Conservation (phyloP, 805 yeast species). For the Yarrowia porcina region DNA sequence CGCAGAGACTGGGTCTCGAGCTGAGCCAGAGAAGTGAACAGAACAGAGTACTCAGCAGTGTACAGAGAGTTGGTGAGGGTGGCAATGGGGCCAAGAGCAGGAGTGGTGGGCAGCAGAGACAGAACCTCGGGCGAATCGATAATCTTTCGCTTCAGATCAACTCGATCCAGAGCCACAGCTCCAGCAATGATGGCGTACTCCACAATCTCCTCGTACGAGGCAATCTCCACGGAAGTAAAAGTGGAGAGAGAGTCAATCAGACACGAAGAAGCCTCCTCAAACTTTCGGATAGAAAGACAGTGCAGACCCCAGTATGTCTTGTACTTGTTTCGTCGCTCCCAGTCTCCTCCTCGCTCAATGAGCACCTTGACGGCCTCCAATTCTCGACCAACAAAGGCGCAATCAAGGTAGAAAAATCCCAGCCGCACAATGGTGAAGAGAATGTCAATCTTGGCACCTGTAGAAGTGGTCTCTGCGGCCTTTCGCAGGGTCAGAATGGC, state of each 20-base stretch:
- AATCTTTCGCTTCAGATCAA: slow-evolving; percentile 75
- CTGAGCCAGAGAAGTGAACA: slow-evolving; percentile 71
- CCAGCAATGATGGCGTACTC: slow-evolving; percentile 88
- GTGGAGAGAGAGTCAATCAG: slow-evolving; percentile 91
- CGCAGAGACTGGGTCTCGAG: slow-evolving; percentile 65
- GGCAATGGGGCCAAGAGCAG: slow-evolving; percentile 72
- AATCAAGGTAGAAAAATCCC: slow-evolving; percentile 87
- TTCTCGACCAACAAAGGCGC: slow-evolving; percentile 61
- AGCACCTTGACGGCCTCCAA: slow-evolving; percentile 68
- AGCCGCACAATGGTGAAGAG: slow-evolving; percentile 76
- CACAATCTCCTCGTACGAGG: slow-evolving; percentile 86
- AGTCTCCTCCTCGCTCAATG: slow-evolving; percentile 96
- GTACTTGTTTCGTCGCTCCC: slow-evolving; percentile 96
- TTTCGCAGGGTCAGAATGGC: slow-evolving; percentile 65
- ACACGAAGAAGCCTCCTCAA: slow-evolving; percentile 77
- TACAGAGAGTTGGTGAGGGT: slow-evolving; percentile 82
- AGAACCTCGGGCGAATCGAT: slow-evolving; percentile 93
- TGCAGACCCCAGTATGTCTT: slow-evolving; percentile 89
- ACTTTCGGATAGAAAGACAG: slow-evolving; percentile 78
- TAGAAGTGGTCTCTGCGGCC: slow-evolving; percentile 77
- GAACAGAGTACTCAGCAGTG: slow-evolving; percentile 79
- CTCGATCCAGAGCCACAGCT: slow-evolving; percentile 74
- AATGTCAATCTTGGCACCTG: slow-evolving; percentile 88
- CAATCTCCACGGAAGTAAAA: slow-evolving; percentile 86
- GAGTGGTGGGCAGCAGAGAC: slow-evolving; percentile 68